Conservation (phyloP, 257 asterid genomes). For the Fraxinus anomala region DNA sequence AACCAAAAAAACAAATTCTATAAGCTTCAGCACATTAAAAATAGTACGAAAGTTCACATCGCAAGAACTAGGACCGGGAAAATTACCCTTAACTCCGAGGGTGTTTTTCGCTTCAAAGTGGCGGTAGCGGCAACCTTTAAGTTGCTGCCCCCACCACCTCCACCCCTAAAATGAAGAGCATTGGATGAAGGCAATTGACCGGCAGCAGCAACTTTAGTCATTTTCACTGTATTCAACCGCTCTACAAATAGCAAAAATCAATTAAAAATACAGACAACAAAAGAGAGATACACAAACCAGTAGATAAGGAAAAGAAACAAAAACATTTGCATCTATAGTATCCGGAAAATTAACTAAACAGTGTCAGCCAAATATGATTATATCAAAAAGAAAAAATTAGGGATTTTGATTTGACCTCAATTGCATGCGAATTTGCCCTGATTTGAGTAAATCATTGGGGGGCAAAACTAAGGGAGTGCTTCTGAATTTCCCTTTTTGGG, state of each 20-base stretch:
- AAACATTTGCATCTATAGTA: not conserved
- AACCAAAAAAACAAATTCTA: not conserved
- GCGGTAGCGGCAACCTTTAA: slow-evolving; percentile 41
- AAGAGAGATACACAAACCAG: not conserved
- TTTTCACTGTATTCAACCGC: slow-evolving; percentile 35
- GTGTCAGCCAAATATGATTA: not conserved
- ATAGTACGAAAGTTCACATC: not conserved
- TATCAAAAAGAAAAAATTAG: slow-evolving; percentile 13
- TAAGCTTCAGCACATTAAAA: not conserved
- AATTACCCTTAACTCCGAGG: slow-evolving; percentile 73
- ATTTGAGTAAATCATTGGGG: not conserved
- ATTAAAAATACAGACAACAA: not conserved
- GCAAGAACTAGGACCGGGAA: slow-evolving; percentile 20
- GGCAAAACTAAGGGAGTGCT: not conserved
- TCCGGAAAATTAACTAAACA: not conserved
- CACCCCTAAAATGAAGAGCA: slow-evolving; percentile 50
- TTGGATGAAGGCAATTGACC: slow-evolving; percentile 52
- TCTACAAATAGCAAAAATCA: not conserved
- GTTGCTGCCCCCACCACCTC: slow-evolving; percentile 35
- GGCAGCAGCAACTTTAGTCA: slow-evolving; percentile 68
- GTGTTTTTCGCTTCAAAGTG: slow-evolving; percentile 75
- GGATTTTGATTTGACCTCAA: slow-evolving; percentile 22
- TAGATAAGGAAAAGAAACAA: not conserved
- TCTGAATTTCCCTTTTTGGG: not conserved
- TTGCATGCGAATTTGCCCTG: slow-evolving; percentile 1